Base-by-base conservation (phyloP, 2,329 filamentous ascomycete genomes). In the Westerdykella sp. region DNA sequence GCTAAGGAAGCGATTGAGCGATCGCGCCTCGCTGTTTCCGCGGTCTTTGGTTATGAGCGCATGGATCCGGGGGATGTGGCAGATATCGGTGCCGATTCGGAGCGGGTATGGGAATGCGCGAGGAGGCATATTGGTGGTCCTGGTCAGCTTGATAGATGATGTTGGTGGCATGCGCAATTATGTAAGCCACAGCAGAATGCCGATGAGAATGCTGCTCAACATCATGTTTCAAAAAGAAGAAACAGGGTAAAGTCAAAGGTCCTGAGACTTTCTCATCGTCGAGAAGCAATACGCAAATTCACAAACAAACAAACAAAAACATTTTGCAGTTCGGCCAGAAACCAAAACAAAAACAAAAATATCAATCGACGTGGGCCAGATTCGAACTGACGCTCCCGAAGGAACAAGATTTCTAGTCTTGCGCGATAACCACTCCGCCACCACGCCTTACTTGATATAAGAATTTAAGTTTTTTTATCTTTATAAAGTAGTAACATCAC, bases 61-160 rank as follows among this genome's bases (percentile, higher is more conserved):
- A 47, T 72, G 69, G 46, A 95, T 80, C 43, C 88, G 81, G 1
- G 74, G 67, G 44, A 88, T 76, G 44, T 76, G 75, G 65, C 86
- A 88, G 44, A 95, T 84, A 62, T 95, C 89, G 38, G 80, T 91
- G 45, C 89, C 89, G 41, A 95, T 71, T 39, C 76, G 75, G 12
- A 91, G 60, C 1, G 80, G 72, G n/a, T 80, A 72, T 1, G 83
- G 82, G 54, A 90, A 87, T 0, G 71, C 69, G 34, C 69, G 65
- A 7, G 59, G 63, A 43, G 70, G 62, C 71, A 74, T 73, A 36
- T 39, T 39, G 34, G 18, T 22, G 16, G 40, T n/a, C 37, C 31
- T 35, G 31, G 3, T 12, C 7, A 28, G 25, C 4, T 28, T 28
- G 25, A 12, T 10, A 28, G 11, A 9, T 28, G 7, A 28, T 4